phyloP scores from a whole-genome alignment of 1,139 yeast genomes.

The Spathaspora sp. region DNA sequence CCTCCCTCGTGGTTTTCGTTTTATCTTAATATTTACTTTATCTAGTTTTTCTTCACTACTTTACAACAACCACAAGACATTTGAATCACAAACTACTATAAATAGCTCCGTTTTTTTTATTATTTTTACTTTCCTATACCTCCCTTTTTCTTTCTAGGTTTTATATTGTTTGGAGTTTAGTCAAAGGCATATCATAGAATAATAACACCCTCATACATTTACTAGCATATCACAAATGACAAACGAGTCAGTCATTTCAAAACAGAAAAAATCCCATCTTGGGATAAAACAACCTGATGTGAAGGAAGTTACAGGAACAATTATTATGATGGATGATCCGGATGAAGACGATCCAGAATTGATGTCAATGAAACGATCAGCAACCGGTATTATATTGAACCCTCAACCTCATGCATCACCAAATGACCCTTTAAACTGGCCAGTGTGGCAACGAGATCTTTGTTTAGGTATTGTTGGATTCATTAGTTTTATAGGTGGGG shows the following conservation, averaged over 20 bases:
- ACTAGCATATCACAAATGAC: background rate
- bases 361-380: conserved; percentile 39
- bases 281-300: conserved; percentile 45
- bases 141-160: background rate
- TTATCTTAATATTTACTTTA: background rate
- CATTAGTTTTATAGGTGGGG: conserved; percentile 62
- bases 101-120: background rate
- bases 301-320: conserved; percentile 48
- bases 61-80: background rate
- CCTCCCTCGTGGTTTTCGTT: conserved; percentile 1
- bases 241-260: background rate
- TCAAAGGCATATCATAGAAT: background rate
- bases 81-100: background rate
- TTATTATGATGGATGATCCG: conserved; percentile 35
- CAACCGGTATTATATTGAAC: conserved; percentile 55
- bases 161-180: background rate
- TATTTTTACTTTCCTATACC: background rate
- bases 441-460: conserved; percentile 56
- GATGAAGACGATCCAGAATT: conserved; percentile 16
- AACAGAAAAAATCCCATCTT: conserved; percentile 8
- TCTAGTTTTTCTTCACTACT: background rate
- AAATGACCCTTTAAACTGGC: conserved; percentile 79
- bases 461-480: conserved; percentile 55
- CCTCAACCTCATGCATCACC: conserved; percentile 80
- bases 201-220: background rate